Percentiles rank a stretch among this genome's conserved stretches.
Conservation (phyloP, 495 filamentous ascomycete genomes). For the Podospora bellae-mahoneyi region DNA sequence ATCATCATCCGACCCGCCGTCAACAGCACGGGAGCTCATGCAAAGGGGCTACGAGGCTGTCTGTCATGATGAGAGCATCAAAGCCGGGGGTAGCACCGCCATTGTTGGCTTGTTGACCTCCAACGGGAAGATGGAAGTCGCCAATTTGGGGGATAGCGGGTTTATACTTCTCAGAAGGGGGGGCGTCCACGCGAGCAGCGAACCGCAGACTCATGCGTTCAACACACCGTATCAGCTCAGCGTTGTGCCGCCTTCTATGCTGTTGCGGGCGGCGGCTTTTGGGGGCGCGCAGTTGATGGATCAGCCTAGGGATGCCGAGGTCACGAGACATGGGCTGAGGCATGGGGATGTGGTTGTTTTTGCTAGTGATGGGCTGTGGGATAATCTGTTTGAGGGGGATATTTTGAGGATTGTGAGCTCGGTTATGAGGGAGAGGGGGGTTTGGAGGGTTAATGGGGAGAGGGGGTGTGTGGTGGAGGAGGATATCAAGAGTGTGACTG, state of each 20-base stretch:
- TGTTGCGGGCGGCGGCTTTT: conserved; percentile 70
- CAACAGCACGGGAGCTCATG: conserved; percentile 70
- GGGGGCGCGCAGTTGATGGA: conserved; percentile 79
- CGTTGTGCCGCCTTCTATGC: conserved; percentile 75
- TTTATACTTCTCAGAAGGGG: conserved; percentile 81
- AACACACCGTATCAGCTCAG: conserved; percentile 96
- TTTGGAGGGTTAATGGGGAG: conserved; percentile 61
- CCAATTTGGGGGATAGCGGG: conserved; percentile 97
- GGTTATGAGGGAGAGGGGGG: conserved; percentile 66
- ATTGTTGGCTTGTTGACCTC: conserved; percentile 69
- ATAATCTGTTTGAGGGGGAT: conserved; percentile 90
- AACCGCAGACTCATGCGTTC: conserved; percentile 91
- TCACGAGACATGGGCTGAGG: conserved; percentile 67
- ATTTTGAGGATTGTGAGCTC: conserved; percentile 73
- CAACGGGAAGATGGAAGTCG: conserved; percentile 74
- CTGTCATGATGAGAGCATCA: conserved; percentile 64
- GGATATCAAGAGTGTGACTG: conserved; percentile 51
- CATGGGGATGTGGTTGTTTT: conserved; percentile 91
- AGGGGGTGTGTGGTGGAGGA: conserved; percentile 58
- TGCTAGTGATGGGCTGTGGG: conserved; percentile 93
- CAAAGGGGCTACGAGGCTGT: conserved; percentile 78
- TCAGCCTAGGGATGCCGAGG: conserved; percentile 76
- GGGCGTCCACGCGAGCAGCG: conserved; percentile 75
- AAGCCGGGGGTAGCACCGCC: conserved; percentile 86
- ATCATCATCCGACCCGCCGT: conserved; percentile 11